phyloP scores from a whole-genome alignment of 192 early-diverging fungal genomes.

The Rhizophagus clarus region DNA sequence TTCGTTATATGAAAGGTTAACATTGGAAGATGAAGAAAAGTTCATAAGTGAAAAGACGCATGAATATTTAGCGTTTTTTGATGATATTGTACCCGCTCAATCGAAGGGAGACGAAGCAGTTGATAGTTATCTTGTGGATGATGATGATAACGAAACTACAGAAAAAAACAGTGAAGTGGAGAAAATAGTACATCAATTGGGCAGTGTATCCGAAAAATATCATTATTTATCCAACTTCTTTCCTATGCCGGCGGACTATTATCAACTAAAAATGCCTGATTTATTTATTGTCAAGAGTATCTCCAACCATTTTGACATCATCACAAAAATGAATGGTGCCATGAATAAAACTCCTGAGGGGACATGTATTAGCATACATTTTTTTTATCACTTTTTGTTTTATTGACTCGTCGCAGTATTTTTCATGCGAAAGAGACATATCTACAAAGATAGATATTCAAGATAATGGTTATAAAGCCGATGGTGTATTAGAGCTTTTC shows the following conservation, averaged over 20 bases:
- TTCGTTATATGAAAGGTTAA: not conserved
- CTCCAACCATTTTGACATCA: not conserved
- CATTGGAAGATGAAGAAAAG: not conserved
- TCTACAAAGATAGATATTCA: slow-evolving; percentile 4
- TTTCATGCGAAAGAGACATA: not conserved
- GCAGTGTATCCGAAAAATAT: not conserved
- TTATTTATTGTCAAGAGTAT: not conserved
- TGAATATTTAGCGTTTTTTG: not conserved
- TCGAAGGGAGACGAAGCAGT: too few relatives aligned
- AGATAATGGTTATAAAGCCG: slow-evolving; percentile 1
- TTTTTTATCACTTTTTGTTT: slow-evolving; percentile 21
- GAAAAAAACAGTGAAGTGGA: not conserved
- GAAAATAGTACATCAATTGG: not conserved
- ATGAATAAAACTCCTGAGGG: too few relatives aligned
- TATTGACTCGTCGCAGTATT: not conserved
- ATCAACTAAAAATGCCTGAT: not conserved
- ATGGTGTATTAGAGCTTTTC: slow-evolving; percentile 1
- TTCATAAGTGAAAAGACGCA: not conserved
- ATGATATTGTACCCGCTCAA: not conserved
- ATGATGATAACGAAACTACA: not conserved
- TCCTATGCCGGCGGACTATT: not conserved
- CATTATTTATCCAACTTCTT: not conserved
- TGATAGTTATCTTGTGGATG: too few relatives aligned
- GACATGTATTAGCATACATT: slow-evolving; percentile 11
- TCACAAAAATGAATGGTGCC: not conserved